Percentiles rank a stretch among this genome's conserved stretches.
These are phyloP conservation scores for Boletus subparvulus DNA, from an alignment of 768 basidiomycete species.

Conservation along the genomic window DNA sequence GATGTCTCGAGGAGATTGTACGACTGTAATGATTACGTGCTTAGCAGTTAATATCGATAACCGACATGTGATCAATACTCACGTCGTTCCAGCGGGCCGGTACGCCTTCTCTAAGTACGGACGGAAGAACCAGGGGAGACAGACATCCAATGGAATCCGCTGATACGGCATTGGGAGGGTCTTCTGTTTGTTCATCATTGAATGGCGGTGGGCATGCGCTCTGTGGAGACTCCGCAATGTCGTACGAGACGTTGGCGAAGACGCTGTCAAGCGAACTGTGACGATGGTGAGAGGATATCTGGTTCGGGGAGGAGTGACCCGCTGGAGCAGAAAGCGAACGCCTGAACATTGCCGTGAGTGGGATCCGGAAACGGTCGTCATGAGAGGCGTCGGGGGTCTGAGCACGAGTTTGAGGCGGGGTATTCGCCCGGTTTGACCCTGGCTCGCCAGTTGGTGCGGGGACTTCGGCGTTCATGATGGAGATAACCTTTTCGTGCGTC, in stretches of 20 bases:
- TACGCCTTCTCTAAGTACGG: constrained; percentile 27
- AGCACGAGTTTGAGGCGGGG: constrained; percentile 21
- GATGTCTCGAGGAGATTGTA: constrained; percentile 36
- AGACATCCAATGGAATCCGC: constrained; percentile 27
- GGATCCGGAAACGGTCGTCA: constrained; percentile 41
- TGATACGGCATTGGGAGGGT: constrained; percentile 20
- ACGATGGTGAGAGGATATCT: constrained; percentile 16
- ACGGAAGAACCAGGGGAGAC: constrained; percentile 33
- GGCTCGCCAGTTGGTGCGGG: not conserved
- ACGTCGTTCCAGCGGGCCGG: constrained; percentile 37
- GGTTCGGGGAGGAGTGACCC: constrained; percentile 17
- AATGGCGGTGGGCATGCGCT: constrained; percentile 10
- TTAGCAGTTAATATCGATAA: constrained; percentile 12
- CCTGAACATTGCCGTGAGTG: constrained; percentile 65
- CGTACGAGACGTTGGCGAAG: constrained; percentile 33
- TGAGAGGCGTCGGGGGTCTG: constrained; percentile 28
- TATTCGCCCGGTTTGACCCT: not conserved
- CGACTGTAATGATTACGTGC: constrained; percentile 28
- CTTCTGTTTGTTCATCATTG: constrained; percentile 23
- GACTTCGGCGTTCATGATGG: not conserved
- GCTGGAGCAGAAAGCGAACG: constrained; percentile 61
- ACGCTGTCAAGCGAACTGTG: constrained; percentile 30
- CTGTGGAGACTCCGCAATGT: constrained; percentile 24
- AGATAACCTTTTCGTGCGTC: constrained; percentile 5
- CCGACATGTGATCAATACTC: constrained; percentile 16